Evolutionary conservation across 1,284 basidiomycete species (phyloP).

Genomic region (Hortiboletus rubellus): DNA sequence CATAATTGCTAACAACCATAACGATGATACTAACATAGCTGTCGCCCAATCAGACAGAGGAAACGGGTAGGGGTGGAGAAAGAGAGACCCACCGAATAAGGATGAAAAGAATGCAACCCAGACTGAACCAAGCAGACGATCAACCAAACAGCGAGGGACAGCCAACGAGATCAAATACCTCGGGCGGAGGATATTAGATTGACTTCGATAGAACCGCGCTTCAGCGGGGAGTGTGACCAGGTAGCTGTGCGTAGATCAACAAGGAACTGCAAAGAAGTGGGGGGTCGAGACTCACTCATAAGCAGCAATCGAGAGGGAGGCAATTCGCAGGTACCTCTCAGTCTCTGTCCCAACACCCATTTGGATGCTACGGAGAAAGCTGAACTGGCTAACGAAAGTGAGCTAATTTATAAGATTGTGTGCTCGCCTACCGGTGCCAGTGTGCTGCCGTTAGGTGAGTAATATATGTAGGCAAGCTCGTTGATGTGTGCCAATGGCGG

Average conservation of each 20-base stretch:
- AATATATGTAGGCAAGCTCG: background rate
- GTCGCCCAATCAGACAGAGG: slow-evolving; percentile 10
- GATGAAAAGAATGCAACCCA: slow-evolving; percentile 40
- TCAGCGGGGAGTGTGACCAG: slow-evolving; percentile 43
- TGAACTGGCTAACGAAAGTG: background rate
- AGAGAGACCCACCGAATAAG: slow-evolving; percentile 36
- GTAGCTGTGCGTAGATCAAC: slow-evolving; percentile 32
- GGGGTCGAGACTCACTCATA: slow-evolving; percentile 29
- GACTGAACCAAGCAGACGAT: slow-evolving; percentile 11
- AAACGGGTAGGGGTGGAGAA: background rate
- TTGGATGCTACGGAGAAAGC: background rate
- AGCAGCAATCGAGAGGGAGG: slow-evolving; percentile 33
- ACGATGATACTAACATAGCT: slow-evolving; percentile 42
- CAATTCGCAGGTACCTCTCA: slow-evolving; percentile 33
- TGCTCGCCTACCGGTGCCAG: slow-evolving; percentile 1
- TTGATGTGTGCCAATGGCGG: slow-evolving; percentile 5
- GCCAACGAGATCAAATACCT: slow-evolving; percentile 21
- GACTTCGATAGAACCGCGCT: slow-evolving; percentile 41
- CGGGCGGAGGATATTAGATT: slow-evolving; percentile 29
- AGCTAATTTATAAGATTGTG: slow-evolving; percentile 18
- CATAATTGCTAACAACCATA: slow-evolving; percentile 41
- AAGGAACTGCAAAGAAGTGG: background rate
- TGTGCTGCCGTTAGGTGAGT: slow-evolving; percentile 19
- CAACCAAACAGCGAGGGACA: background rate
- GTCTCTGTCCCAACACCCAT: slow-evolving; percentile 27